Evolutionary conservation across 306 rosid species (phyloP).

Genomic region (Delonix regia): DNA sequence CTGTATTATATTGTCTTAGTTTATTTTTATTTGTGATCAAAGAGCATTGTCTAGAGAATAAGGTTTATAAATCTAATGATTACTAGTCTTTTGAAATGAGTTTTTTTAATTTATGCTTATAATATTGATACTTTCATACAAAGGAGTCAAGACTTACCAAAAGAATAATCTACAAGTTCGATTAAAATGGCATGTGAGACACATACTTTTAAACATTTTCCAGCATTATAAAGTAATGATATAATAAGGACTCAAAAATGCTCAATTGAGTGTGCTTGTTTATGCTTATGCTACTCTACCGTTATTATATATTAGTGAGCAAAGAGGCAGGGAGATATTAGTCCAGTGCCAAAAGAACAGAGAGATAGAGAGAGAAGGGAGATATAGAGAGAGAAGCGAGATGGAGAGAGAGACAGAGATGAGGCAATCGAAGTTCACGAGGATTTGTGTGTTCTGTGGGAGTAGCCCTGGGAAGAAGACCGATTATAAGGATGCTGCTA

Average conservation of each 20-base stretch:
- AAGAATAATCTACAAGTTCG: no score
- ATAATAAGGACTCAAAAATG: slow-evolving; percentile 26
- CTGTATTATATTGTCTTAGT: no score
- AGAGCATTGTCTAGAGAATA: no score
- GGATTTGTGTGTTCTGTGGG: slow-evolving; percentile 80
- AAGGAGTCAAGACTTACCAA: no score
- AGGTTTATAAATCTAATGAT: no score
- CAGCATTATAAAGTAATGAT: no score
- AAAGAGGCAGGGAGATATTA: slow-evolving; percentile 24
- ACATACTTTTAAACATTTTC: no score
- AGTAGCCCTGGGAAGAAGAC: slow-evolving; percentile 76
- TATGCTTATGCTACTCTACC: slow-evolving; percentile 18
- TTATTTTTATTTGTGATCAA: no score
- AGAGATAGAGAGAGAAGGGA: neutral
- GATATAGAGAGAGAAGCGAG: slow-evolving; percentile 6
- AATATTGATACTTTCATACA: no score
- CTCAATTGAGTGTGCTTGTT: neutral
- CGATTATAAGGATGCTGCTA: slow-evolving; percentile 73
- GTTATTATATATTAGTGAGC: slow-evolving; percentile 37
- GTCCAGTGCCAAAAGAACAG: neutral
- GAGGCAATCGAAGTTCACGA: slow-evolving; percentile 60
- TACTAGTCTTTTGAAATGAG: no score
- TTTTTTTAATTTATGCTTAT: no score
- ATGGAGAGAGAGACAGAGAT: slow-evolving; percentile 52
- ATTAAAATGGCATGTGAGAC: no score